Evolutionary conservation across 2,329 filamentous ascomycete genomes (phyloP).

Genomic region (Ophiostoma sp.): DNA sequence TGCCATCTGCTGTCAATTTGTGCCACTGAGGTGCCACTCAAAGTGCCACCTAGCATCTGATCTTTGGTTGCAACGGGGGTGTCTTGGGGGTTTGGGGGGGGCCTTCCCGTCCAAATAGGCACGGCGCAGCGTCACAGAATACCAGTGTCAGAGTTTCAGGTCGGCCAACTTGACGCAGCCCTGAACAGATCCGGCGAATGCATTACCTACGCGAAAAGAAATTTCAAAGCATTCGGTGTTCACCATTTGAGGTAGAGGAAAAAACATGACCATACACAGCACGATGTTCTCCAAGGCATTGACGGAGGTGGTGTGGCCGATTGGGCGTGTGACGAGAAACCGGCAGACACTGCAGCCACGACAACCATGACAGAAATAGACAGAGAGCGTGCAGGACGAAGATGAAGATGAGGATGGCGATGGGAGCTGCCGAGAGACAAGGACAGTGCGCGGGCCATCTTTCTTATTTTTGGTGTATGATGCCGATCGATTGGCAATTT

Average conservation of each 20-base stretch:
- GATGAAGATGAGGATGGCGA: neutral
- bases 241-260: neutral
- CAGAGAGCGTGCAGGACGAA: neutral
- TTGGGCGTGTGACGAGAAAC: conserved; percentile 10
- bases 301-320: conserved; percentile 21
- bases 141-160: conserved; percentile 31
- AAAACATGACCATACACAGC: neutral
- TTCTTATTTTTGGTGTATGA: neutral
- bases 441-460: neutral
- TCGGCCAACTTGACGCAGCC: conserved; percentile 4
- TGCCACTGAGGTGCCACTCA: neutral
- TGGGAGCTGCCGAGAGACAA: neutral
- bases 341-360: neutral
- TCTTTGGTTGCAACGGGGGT: conserved; percentile 3
- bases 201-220: neutral
- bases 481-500: neutral
- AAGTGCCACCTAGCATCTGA: neutral
- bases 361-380: neutral
- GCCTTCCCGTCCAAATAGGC: neutral
- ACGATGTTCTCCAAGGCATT: conserved; percentile 29
- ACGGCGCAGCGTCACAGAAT: conserved; percentile 8
- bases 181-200: neutral
- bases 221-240: neutral
- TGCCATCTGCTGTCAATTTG: neutral
- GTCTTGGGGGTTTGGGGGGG: neutral